Conservation (phyloP, 2,329 filamentous ascomycete species). For the Clonostachys chloroleuca region DNA sequence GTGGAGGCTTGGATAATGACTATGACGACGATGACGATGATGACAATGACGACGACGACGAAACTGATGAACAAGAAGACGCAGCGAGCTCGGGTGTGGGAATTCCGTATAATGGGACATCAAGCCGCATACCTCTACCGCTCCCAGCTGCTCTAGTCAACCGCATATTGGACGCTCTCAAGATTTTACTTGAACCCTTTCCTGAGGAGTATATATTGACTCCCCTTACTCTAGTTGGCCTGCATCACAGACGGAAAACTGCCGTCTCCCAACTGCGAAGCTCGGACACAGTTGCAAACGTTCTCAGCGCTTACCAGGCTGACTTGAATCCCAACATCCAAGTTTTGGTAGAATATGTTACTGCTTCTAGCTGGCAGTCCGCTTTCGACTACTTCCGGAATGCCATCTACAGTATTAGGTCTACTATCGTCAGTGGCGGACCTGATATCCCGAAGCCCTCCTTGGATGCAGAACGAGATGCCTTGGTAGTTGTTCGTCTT, state of each 20-base stretch:
- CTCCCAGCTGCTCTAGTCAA: slow-evolving; percentile 47
- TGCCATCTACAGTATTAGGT: slow-evolving; percentile 45
- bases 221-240: slow-evolving; percentile 52
- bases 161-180: slow-evolving; percentile 51
- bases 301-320: slow-evolving; percentile 14
- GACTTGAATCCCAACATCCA: slow-evolving; percentile 52
- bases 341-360: slow-evolving; percentile 57
- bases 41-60: slow-evolving; percentile 5
- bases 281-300: slow-evolving; percentile 11
- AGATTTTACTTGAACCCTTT: slow-evolving; percentile 52
- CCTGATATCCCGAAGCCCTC: slow-evolving; percentile 24
- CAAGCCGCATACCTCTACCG: slow-evolving; percentile 19
- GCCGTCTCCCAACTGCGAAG: slow-evolving; percentile 22
- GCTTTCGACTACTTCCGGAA: slow-evolving; percentile 55
- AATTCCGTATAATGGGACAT: not conserved
- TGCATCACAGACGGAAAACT: slow-evolving; percentile 31
- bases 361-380: slow-evolving; percentile 58
- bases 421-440: slow-evolving; percentile 30
- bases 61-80: slow-evolving; percentile 4
- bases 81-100: slow-evolving; percentile 9
- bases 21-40: slow-evolving; percentile 2
- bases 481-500: slow-evolving; percentile 52
- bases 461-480: slow-evolving; percentile 44
- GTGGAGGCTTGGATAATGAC: not conserved
- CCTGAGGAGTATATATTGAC: slow-evolving; percentile 53